Evolutionary conservation across 768 basidiomycete genomes (phyloP), one percentile per base, ranked within the genome.

Genomic region (Lactifluus piperatus): DNA sequence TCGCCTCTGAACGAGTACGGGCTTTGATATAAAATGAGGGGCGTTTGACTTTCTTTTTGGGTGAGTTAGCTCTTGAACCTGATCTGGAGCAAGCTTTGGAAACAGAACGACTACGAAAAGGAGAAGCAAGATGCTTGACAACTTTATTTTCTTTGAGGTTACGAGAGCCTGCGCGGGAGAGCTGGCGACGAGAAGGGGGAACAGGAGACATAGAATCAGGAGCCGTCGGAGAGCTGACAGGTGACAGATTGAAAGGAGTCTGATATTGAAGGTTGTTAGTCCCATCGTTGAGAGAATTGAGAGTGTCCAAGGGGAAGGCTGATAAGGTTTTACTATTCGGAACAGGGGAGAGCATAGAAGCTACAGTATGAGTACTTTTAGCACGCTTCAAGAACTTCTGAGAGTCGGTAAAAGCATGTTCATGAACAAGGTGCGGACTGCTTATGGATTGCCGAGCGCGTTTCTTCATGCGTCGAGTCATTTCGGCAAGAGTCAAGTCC

Each of bases 391-490:
- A 55, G 1, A 68, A 64, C 50, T 68, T 70, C 2, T 69, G 68
- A 8, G 67, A 51, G 26, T 50, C 60, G 0, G 27, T 49, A 29
- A 36, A 34, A n/a, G 51, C 27, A 9, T 52, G 18, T 41, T 57
- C 50, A 39, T 48, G 45, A 30, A 13, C n/a, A 24, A n/a, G 41
- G 22, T 66, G 62, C 20, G 64, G 68, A 16, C 65, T 58, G 45
- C 68, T 64, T 11, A 68, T 63, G 14, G 67, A 69, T n/a, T 73
- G 71, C 58, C 78, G 76, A 11, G 77, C 75, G 16, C 79, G 72
- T 64, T 80, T 80, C 63, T 77, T 74, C 73, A 78, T 77, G 27
- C 78, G 72, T 20, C 65, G 72, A 26, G 73, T 70, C 71, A 79
- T 76, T 68, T 78, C 75, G 7, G 70, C 58, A 29, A 70, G 67